phyloP scores from a whole-genome alignment of 257 asterid genomes.

The Nyctanthes arbortristis region DNA sequence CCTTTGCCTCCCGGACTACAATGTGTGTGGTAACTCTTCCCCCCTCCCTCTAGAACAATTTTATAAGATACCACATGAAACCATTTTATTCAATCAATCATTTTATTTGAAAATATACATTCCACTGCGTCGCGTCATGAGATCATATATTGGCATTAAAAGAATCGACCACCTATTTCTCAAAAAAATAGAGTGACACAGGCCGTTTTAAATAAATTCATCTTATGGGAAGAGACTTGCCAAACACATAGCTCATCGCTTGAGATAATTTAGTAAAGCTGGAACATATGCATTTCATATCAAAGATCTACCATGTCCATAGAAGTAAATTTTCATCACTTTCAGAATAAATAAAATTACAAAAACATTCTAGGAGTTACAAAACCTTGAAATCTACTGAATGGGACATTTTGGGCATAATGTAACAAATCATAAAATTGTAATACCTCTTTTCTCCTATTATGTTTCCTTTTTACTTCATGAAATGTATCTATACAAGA shows the following conservation, averaged over 20 bases:
- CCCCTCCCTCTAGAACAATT: too few species aligned
- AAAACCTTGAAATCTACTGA: not conserved
- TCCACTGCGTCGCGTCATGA: too few species aligned
- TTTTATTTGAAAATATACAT: not conserved
- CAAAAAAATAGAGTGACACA: too few species aligned
- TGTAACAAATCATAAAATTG: constrained; percentile 14
- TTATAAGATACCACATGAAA: too few species aligned
- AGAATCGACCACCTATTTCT: too few species aligned
- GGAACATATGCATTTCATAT: not conserved
- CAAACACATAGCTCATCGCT: not conserved
- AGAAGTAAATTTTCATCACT: constrained; percentile 13
- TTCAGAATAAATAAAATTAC: not conserved
- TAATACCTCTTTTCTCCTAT: constrained; percentile 74
- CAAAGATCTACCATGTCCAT: not conserved
- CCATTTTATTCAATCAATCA: too few species aligned
- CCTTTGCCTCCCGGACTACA: not conserved
- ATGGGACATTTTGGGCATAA: constrained; percentile 1
- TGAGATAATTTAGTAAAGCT: not conserved
- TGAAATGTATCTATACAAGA: constrained; percentile 76
- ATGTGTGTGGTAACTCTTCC: too few species aligned
- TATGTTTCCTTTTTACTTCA: constrained; percentile 82
- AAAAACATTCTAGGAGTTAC: not conserved
- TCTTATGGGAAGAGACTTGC: too few species aligned
- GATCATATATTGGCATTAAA: too few species aligned
- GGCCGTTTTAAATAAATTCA: too few species aligned